Percentiles rank a stretch among this genome's conserved stretches.
Evolutionary conservation across 345 rosid species (phyloP).

Genomic region (Schrenkiella parvula): DNA sequence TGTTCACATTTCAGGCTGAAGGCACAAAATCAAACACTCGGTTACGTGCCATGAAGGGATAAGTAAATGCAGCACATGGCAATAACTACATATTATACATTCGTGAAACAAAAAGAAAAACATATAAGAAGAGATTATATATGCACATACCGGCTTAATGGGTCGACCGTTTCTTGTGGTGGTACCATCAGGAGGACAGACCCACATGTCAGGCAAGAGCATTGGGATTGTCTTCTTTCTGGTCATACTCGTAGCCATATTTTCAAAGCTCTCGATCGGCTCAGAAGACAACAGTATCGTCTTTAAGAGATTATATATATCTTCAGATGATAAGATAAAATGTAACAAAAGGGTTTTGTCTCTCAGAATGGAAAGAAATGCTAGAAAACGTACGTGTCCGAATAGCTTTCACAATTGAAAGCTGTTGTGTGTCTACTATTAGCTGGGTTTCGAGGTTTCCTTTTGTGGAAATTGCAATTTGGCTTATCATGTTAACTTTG

Average conservation of each 20-base stretch:
- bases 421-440: not conserved
- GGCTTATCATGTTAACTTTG: no score
- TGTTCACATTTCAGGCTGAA: not conserved
- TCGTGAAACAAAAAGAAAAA: not conserved
- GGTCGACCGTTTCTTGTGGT: not conserved
- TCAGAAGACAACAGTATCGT: not conserved
- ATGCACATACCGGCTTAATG: not conserved
- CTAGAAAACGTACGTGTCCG: not conserved
- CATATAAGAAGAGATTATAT: not conserved
- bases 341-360: not conserved
- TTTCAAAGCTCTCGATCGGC: not conserved
- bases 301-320: not conserved
- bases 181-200: not conserved
- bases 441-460: not conserved
- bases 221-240: not conserved
- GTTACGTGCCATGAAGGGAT: not conserved
- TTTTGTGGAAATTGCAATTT: not conserved
- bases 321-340: no score
- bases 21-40: not conserved
- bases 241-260: not conserved
- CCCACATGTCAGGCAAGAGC: conserved; percentile 15
- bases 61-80: not conserved
- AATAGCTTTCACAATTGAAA: not conserved
- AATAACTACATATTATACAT: not conserved
- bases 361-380: not conserved